phyloP scores from a whole-genome alignment of 495 filamentous ascomycete genomes.

The Penicillium ochrochloron region DNA sequence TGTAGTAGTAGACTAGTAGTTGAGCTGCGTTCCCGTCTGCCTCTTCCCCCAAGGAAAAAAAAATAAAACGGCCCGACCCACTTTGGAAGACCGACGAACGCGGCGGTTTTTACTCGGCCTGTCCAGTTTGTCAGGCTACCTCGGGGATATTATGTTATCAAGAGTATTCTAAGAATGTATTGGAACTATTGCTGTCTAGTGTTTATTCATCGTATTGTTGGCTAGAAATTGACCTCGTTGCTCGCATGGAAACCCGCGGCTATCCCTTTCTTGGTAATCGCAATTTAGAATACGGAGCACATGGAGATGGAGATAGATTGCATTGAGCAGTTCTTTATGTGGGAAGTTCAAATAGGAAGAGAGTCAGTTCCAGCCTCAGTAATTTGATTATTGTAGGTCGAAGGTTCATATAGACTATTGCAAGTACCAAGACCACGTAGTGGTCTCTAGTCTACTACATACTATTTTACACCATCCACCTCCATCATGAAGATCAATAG shows the following conservation, averaged over 20 bases:
- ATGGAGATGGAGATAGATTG: background rate
- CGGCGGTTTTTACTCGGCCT: slow-evolving; percentile 14
- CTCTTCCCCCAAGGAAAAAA: background rate
- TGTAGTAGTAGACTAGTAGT: too few species aligned
- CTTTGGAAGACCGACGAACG: slow-evolving; percentile 12
- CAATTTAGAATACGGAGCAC: background rate
- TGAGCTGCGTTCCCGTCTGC: background rate
- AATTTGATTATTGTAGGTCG: background rate
- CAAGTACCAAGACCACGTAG: background rate
- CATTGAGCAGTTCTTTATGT: background rate
- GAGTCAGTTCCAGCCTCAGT: background rate
- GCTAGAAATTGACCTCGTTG: background rate
- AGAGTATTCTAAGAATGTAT: too few species aligned
- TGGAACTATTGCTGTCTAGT: background rate
- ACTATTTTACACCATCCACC: background rate
- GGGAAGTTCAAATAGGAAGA: background rate
- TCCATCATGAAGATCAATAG: background rate
- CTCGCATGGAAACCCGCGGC: background rate
- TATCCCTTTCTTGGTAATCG: background rate
- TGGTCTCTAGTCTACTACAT: background rate
- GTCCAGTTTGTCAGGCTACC: background rate
- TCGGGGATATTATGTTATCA: background rate
- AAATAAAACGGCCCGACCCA: slow-evolving; percentile 13
- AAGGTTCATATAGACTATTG: background rate
- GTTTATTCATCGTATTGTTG: background rate